phyloP scores from a whole-genome alignment of 2,329 filamentous ascomycete genomes.

The Botrytis byssoidea region DNA sequence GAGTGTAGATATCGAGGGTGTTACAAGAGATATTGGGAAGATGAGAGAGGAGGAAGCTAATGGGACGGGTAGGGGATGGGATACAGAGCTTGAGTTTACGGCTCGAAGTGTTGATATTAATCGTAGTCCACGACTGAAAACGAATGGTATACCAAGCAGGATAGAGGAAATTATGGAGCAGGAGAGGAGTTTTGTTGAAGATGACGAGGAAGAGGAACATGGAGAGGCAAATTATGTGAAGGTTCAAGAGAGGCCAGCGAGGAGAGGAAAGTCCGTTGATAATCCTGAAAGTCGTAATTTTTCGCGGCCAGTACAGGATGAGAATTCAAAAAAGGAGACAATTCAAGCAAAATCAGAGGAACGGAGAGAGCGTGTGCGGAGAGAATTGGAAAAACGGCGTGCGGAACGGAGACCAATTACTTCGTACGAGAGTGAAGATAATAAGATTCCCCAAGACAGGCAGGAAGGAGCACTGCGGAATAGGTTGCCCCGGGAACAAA shows the following conservation, averaged over 20 bases:
- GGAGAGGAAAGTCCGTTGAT: neutral
- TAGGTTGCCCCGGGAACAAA: constrained; percentile 8
- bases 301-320: neutral
- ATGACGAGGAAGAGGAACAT: constrained; percentile 15
- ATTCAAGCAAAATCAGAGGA: constrained; percentile 5
- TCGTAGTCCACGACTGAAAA: constrained; percentile 25
- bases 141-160: constrained; percentile 22
- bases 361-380: constrained; percentile 14
- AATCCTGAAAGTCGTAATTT: neutral
- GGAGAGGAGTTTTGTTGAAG: constrained; percentile 25
- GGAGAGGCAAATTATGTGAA: neutral
- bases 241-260: neutral
- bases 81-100: constrained; percentile 36
- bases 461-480: constrained; percentile 11
- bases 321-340: neutral
- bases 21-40: constrained; percentile 21
- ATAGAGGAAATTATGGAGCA: constrained; percentile 33
- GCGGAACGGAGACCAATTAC: constrained; percentile 13
- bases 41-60: constrained; percentile 15
- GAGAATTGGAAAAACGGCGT: constrained; percentile 12
- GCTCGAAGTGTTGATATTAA: constrained; percentile 31
- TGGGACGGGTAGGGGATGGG: constrained; percentile 24
- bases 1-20: constrained; percentile 19
- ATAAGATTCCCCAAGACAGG: constrained; percentile 7
- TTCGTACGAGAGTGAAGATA: constrained; percentile 14